phyloP scores from a whole-genome alignment of 805 yeast genomes.

The Candida maesae region DNA sequence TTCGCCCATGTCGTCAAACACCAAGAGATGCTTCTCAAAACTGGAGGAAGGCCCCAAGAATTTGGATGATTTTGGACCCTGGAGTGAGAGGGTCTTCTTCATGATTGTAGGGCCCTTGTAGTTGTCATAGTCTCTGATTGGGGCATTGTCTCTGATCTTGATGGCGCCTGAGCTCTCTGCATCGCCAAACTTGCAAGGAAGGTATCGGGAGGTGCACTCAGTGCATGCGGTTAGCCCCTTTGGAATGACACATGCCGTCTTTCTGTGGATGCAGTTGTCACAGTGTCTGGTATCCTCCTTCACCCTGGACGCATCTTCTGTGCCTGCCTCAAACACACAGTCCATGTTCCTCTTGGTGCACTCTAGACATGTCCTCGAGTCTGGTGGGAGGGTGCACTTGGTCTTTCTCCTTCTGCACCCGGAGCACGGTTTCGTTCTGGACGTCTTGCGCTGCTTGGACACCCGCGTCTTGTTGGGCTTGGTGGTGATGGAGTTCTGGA shows the following conservation, averaged over 20 bases:
- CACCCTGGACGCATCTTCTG: slow-evolving; percentile 4
- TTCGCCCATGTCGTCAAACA: slow-evolving; percentile 5
- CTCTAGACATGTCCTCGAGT: slow-evolving; percentile 15
- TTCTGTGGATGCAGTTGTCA: slow-evolving; percentile 23
- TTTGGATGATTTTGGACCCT: slow-evolving; percentile 28
- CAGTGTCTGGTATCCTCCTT: slow-evolving; percentile 10
- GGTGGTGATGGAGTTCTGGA: slow-evolving; percentile 16
- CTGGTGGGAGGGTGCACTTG: slow-evolving; percentile 14
- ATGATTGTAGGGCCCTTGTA: slow-evolving; percentile 28
- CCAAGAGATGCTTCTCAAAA: slow-evolving; percentile 25
- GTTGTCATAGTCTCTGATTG: slow-evolving; percentile 28
- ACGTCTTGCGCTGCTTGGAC: slow-evolving; percentile 11
- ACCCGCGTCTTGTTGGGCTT: slow-evolving; percentile 7
- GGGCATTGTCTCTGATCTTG: slow-evolving; percentile 22
- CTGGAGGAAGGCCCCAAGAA: slow-evolving; percentile 25
- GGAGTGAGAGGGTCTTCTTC: slow-evolving; percentile 27
- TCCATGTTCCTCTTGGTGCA: slow-evolving; percentile 16
- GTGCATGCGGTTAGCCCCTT: slow-evolving; percentile 16
- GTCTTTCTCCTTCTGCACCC: slow-evolving; percentile 35
- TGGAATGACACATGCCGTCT: slow-evolving; percentile 24
- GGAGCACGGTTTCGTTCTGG: slow-evolving; percentile 35
- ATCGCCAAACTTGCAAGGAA: slow-evolving; percentile 25
- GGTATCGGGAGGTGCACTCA: slow-evolving; percentile 24
- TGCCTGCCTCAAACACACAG: slow-evolving; percentile 12
- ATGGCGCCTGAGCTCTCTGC: slow-evolving; percentile 6